These are phyloP conservation scores for Rosa hybrid DNA, from an alignment of 331 rosid species.

Conservation along the genomic window DNA sequence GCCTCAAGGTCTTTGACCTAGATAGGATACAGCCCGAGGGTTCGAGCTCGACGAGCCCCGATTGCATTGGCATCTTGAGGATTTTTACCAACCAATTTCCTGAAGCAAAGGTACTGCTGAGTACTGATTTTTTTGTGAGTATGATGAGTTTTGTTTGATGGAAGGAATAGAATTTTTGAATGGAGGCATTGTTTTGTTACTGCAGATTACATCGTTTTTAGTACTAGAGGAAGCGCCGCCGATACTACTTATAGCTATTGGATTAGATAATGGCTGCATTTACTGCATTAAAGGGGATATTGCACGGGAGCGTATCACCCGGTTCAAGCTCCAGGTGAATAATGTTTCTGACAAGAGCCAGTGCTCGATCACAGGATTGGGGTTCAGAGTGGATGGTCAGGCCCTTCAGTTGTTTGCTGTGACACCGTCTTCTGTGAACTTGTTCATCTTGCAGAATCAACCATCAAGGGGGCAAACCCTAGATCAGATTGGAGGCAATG, in stretches of 20 bases:
- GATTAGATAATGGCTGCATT: conserved; percentile 84
- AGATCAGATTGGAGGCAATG: conserved; percentile 87
- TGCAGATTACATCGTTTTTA: conserved; percentile 89
- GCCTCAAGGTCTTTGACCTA: conserved; percentile 91
- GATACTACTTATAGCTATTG: conserved; percentile 83
- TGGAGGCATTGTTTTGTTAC: neutral
- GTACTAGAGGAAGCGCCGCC: conserved; percentile 97
- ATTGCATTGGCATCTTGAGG: conserved; percentile 93
- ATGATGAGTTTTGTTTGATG: neutral
- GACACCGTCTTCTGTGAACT: conserved; percentile 79
- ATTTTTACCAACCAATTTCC: conserved; percentile 94
- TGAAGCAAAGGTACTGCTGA: conserved; percentile 66
- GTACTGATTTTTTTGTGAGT: neutral
- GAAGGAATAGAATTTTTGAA: conserved; percentile 13
- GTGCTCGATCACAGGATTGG: conserved; percentile 75
- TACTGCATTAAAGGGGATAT: conserved; percentile 97
- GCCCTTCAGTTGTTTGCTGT: conserved; percentile 87
- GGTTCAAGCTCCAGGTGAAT: conserved; percentile 91
- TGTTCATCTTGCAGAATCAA: conserved; percentile 76
- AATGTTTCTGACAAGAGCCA: conserved; percentile 54
- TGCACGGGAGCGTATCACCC: conserved; percentile 88
- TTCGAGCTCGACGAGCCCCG: conserved; percentile 73
- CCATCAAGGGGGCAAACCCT: conserved; percentile 86
- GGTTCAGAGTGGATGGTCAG: conserved; percentile 91
- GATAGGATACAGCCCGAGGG: conserved; percentile 90